Percentiles rank a stretch among this genome's conserved stretches.
phyloP scores from a whole-genome alignment of 2,329 filamentous ascomycete genomes.

The Epichloe scottii region DNA sequence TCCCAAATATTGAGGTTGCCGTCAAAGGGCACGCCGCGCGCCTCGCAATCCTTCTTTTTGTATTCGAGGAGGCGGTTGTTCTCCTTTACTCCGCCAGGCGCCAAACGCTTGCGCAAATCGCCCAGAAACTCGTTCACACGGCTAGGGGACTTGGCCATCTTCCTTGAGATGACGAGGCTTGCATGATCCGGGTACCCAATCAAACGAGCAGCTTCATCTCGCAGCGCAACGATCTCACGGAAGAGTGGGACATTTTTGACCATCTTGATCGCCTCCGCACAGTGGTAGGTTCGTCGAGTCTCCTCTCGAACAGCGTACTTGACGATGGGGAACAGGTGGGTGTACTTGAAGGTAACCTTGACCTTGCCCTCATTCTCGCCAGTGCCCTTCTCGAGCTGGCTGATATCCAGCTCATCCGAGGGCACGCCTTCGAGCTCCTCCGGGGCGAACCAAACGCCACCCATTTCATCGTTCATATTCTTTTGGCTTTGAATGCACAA shows the following conservation, averaged over 20 bases:
- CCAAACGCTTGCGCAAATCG: conserved; percentile 55
- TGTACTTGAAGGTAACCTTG: conserved; percentile 72
- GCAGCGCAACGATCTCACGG: conserved; percentile 59
- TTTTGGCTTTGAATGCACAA: conserved; percentile 66
- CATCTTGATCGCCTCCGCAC: conserved; percentile 26
- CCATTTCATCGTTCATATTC: conserved; percentile 71
- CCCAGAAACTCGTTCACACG: conserved; percentile 61
- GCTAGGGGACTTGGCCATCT: conserved; percentile 70
- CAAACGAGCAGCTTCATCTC: conserved; percentile 66
- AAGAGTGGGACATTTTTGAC: conserved; percentile 63
- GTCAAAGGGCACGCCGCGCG: conserved; percentile 46
- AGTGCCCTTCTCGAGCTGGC: conserved; percentile 57
- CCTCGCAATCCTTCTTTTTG: conserved; percentile 57
- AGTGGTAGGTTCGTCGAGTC: conserved; percentile 41
- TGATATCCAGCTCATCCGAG: conserved; percentile 51
- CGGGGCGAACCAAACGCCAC: conserved; percentile 65
- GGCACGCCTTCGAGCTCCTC: conserved; percentile 67
- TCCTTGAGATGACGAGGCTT: conserved; percentile 63
- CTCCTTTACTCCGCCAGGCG: conserved; percentile 59
- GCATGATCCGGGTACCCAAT: conserved; percentile 70
- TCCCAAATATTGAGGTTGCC: conserved; percentile 76
- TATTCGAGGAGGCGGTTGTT: conserved; percentile 56
- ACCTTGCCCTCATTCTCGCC: conserved; percentile 61
- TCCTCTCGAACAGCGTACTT: conserved; percentile 65
- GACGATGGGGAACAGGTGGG: conserved; percentile 63